Conservation (phyloP, 129 eudicot species). For the Glebionis coronaria region DNA sequence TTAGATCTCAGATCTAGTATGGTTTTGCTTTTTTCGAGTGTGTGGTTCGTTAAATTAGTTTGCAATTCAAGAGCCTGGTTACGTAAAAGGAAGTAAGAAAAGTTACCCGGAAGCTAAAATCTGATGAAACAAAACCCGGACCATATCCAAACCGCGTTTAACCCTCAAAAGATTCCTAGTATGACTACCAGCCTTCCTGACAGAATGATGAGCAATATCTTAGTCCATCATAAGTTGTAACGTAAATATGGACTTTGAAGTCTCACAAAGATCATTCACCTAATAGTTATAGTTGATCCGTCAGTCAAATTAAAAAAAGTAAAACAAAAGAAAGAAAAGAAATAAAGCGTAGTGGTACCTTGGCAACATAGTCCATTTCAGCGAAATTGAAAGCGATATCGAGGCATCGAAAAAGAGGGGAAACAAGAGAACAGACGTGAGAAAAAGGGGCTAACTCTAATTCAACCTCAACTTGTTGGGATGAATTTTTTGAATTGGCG, state of each 20-base stretch:
- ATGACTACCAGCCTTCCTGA: conserved; percentile 76
- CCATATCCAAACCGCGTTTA: conserved; percentile 94
- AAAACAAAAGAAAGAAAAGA: too few relatives aligned
- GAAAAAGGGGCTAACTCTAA: conserved; percentile 68
- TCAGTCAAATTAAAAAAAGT: not conserved
- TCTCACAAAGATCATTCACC: conserved; percentile 83
- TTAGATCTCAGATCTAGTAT: too few relatives aligned
- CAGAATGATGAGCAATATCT: conserved; percentile 62
- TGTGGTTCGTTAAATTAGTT: too few relatives aligned
- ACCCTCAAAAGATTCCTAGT: conserved; percentile 88
- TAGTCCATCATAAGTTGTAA: conserved; percentile 57
- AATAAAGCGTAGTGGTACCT: conserved; percentile 43
- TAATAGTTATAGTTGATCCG: conserved; percentile 7
- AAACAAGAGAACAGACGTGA: conserved; percentile 75
- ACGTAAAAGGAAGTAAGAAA: conserved; percentile 14
- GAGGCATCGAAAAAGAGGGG: conserved; percentile 85
- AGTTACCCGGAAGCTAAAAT: conserved; percentile 68
- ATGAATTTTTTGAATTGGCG: conserved; percentile 27
- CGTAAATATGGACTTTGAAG: conserved; percentile 57
- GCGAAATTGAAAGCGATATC: conserved; percentile 96
- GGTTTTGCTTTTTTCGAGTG: too few relatives aligned
- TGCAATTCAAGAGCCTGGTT: too few relatives aligned
- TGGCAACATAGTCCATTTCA: conserved; percentile 88
- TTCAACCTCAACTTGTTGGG: conserved; percentile 4
- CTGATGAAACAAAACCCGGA: conserved; percentile 76